Conservation (phyloP, 805 yeast species). For the Candida piceae region DNA sequence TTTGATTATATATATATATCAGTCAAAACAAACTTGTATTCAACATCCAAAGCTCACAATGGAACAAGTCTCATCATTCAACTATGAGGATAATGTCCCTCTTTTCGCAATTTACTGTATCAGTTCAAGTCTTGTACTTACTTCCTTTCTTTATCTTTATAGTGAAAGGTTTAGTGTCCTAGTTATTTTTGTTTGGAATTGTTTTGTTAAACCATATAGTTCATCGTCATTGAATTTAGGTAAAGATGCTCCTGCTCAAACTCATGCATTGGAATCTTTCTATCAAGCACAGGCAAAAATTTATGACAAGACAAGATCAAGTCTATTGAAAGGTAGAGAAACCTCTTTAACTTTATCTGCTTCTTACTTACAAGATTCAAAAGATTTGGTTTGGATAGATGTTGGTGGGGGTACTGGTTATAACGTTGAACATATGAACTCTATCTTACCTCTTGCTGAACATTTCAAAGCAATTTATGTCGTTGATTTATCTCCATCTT, state of each 20-base stretch:
- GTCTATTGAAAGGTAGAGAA: conserved; percentile 66
- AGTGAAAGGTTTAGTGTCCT: conserved; percentile 16
- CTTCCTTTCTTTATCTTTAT: conserved; percentile 3
- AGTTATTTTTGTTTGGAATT: conserved; percentile 37
- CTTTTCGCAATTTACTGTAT: conserved; percentile 3
- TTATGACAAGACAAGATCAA: conserved; percentile 66
- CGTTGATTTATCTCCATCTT: conserved; percentile 72
- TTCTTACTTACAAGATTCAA: conserved; percentile 43
- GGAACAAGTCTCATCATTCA: background rate
- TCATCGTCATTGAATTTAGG: conserved; percentile 26
- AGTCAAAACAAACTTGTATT: background rate
- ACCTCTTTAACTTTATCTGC: conserved; percentile 55
- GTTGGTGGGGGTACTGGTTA: conserved; percentile 87
- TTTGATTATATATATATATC: no score
- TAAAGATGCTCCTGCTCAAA: conserved; percentile 39
- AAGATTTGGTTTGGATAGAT: conserved; percentile 64
- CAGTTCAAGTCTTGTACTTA: conserved; percentile 1
- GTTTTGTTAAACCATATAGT: conserved; percentile 57
- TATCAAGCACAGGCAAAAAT: conserved; percentile 73
- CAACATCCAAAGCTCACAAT: background rate
- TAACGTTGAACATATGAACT: conserved; percentile 73
- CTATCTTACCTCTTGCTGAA: conserved; percentile 39
- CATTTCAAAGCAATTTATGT: conserved; percentile 63
- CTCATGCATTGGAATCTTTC: conserved; percentile 60
- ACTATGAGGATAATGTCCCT: background rate